Percentiles rank a stretch among this genome's conserved stretches.
These are phyloP conservation scores for Chlorella sp. DNA, from an alignment of 139 green algal species.

Conservation along the genomic window DNA sequence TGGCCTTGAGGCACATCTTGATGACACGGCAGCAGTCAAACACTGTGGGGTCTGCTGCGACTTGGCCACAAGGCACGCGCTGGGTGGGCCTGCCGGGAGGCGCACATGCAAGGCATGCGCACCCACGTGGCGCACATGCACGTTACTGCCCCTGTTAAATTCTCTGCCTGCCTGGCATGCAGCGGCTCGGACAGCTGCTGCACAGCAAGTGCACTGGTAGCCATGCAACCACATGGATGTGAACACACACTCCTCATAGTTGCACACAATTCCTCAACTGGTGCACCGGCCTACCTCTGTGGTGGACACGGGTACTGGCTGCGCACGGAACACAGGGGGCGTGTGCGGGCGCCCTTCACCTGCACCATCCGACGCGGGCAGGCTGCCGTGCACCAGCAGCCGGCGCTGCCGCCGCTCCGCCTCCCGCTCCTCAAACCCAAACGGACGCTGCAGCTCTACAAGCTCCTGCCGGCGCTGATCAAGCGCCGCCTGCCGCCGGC, in stretches of 20 bases:
- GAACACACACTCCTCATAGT: background rate
- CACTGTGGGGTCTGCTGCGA: too few species aligned
- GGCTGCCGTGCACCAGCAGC: background rate
- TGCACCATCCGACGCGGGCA: background rate
- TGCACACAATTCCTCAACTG: background rate
- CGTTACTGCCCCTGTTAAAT: background rate
- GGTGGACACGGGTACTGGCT: constrained; percentile 18
- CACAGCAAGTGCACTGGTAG: background rate
- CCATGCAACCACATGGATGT: background rate
- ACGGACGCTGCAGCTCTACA: background rate
- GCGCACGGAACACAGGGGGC: background rate
- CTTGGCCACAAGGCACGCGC: too few species aligned
- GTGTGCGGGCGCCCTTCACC: background rate
- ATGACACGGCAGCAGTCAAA: too few species aligned
- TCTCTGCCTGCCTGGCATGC: background rate
- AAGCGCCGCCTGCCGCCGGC: background rate
- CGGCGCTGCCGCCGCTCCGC: background rate
- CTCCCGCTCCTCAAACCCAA: constrained; percentile 22
- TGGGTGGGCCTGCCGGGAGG: too few species aligned
- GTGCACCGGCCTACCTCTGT: background rate
- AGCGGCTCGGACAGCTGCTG: too few species aligned
- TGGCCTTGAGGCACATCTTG: background rate
- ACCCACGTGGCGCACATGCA: too few species aligned
- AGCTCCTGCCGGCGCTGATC: background rate
- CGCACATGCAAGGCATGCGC: too few species aligned